Base-by-base conservation (phyloP, 805 yeast species). In the Lipomyces oligophaga region DNA sequence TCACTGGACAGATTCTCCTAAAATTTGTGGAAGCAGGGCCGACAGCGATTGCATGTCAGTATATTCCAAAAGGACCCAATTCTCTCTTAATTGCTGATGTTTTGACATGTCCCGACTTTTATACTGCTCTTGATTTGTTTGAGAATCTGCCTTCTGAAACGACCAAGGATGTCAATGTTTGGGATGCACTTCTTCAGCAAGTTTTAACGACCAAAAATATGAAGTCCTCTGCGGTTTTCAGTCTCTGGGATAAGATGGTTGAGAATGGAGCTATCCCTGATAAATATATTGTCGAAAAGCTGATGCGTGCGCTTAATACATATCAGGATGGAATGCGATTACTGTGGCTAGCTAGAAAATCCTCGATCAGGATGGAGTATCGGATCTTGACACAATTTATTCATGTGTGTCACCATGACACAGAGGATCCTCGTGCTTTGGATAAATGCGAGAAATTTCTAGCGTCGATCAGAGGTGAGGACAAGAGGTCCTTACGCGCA, bases 381-480 rank as follows among this genome's bases (percentile, higher is more conserved):
- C 38, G 28, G 18, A 40, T 47, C 4, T 24, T 50, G 18, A 26
- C 34, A 3, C 37, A 19, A 15, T 50, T 50, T 28, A 37, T 50
- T 13, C 34, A 24, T 19, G 38, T 45, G 27, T 51, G 55, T 22
- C 49, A 47, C 33, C 40, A 47, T n/a, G 53, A 47, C 38, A 4
- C 10, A 5, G 18, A 18, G 19, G 22, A 48, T 32, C 37, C 37
- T 3, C 19, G 30, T 15, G 55, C 55, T 8, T 43, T 48, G 55
- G 25, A 20, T 8, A 25, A 34, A n/a, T 52, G 49, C 15, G 36
- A 35, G 4, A 33, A 15, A 4, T 18, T 21, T 18, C 37, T 41
- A 7, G 13, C 20, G 16, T 18, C n/a, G 3, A 11, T 35, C 4
- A 22, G 53, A 10, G 47, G 45, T 4, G 10, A 41, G 8, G 45